Evolutionary conservation across 176 grass and related monocot species (phyloP).

Genomic region (Carex cristatella): DNA sequence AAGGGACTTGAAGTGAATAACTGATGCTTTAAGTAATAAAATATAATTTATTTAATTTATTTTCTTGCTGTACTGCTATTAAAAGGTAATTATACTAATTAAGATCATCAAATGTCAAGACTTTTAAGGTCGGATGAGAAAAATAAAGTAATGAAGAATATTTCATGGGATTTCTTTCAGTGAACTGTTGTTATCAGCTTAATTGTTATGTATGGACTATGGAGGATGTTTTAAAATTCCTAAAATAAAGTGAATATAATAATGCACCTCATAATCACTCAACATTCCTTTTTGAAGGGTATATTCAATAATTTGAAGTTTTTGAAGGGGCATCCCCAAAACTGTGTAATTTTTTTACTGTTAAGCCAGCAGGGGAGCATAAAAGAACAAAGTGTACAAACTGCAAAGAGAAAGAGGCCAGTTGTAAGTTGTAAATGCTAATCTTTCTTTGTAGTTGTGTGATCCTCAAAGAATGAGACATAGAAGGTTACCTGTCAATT

Average conservation of each 20-base stretch:
- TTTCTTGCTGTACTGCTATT: not conserved
- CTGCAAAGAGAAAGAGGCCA: not conserved
- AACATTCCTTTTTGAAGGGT: not conserved
- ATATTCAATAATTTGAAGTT: not conserved
- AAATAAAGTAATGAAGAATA: not conserved
- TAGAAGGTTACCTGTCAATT: conserved; percentile 8
- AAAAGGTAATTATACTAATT: not conserved
- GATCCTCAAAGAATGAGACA: not conserved
- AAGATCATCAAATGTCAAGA: not conserved
- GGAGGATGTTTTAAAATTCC: not conserved
- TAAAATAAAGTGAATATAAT: not conserved
- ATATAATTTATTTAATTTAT: not conserved
- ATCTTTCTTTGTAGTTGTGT: conserved; percentile 4
- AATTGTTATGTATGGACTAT: not conserved
- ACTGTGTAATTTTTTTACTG: not conserved
- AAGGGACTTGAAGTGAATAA: not conserved
- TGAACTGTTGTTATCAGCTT: not conserved
- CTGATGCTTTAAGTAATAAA: not conserved
- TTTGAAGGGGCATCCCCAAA: not conserved
- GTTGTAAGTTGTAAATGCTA: conserved; percentile 13
- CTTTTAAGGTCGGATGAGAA: not conserved
- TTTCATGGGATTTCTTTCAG: not conserved
- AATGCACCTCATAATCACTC: not conserved
- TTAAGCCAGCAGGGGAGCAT: not conserved
- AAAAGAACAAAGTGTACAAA: not conserved